Evolutionary conservation across 164 flowering plant genomes (phyloP).

Genomic region (Echeveria elegans): DNA sequence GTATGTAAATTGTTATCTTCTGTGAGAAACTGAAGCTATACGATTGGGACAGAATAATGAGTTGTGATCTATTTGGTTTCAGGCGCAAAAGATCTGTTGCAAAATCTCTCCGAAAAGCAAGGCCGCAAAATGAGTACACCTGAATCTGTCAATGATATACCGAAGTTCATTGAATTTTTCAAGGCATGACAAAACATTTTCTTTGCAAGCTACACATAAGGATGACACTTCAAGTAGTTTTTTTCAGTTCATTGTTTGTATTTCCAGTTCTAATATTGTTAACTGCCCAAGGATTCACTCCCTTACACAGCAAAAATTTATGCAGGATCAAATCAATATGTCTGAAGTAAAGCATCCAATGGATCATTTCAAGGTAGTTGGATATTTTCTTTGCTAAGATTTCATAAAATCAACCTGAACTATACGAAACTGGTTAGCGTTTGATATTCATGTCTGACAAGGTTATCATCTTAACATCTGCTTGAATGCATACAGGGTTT

Average conservation of each 20-base stretch:
- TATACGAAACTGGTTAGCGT: background rate
- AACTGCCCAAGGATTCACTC: background rate
- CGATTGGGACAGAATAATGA: background rate
- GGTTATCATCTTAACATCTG: background rate
- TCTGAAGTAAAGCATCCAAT: conserved; percentile 67
- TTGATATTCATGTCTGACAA: background rate
- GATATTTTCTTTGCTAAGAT: background rate
- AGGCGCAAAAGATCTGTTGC: conserved; percentile 85
- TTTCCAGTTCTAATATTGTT: background rate
- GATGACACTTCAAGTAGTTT: background rate
- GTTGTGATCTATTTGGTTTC: conserved; percentile 18
- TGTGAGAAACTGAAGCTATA: background rate
- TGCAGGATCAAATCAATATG: conserved; percentile 83
- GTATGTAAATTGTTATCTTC: background rate
- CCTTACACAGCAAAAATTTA: conserved; percentile 7
- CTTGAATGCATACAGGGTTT: background rate
- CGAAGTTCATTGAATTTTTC: conserved; percentile 58
- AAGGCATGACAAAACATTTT: conserved; percentile 38
- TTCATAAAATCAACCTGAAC: background rate
- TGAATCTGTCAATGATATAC: conserved; percentile 83
- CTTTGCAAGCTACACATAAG: background rate
- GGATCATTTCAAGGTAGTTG: conserved; percentile 76
- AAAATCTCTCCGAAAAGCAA: conserved; percentile 80
- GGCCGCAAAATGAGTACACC: conserved; percentile 68
- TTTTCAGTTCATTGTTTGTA: background rate